These are phyloP conservation scores for Fusarium oxysporum DNA, from an alignment of 2,329 filamentous ascomycete species.

Conservation along the genomic window DNA sequence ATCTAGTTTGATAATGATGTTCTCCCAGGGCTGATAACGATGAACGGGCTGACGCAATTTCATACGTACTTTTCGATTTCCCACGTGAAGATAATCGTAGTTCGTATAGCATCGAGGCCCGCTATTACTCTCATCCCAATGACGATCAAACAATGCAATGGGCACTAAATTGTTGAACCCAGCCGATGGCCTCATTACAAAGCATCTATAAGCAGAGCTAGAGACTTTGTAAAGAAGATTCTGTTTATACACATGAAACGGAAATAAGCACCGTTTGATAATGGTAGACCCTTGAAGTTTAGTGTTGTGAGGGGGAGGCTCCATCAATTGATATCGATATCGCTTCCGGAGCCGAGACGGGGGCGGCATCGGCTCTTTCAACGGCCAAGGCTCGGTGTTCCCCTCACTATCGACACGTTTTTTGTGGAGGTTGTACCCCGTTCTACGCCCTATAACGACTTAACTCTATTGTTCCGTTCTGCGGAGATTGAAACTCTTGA, in stretches of 20 bases:
- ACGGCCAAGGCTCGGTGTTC: constrained; percentile 20
- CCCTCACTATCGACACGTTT: constrained; percentile 22
- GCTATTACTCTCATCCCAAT: not conserved
- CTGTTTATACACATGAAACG: not conserved
- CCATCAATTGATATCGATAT: constrained; percentile 1
- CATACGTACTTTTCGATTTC: not conserved
- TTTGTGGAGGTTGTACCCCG: constrained; percentile 23
- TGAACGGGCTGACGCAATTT: not conserved
- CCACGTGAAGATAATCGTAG: not conserved
- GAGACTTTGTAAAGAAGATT: not conserved
- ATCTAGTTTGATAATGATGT: not conserved
- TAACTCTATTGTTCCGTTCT: constrained; percentile 11
- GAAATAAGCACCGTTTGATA: constrained; percentile 3
- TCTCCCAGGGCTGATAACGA: not conserved
- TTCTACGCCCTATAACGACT: not conserved
- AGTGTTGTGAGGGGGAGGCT: not conserved
- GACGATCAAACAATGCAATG: not conserved
- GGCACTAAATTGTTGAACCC: not conserved
- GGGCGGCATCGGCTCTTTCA: constrained; percentile 20
- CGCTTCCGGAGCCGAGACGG: constrained; percentile 28
- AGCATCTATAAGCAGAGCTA: not conserved
- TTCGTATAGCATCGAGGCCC: not conserved
- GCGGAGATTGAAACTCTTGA: constrained; percentile 8
- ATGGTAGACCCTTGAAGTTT: not conserved
- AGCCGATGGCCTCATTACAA: not conserved